Conservation (phyloP, 805 yeast genomes). For the Candida ulmi region DNA sequence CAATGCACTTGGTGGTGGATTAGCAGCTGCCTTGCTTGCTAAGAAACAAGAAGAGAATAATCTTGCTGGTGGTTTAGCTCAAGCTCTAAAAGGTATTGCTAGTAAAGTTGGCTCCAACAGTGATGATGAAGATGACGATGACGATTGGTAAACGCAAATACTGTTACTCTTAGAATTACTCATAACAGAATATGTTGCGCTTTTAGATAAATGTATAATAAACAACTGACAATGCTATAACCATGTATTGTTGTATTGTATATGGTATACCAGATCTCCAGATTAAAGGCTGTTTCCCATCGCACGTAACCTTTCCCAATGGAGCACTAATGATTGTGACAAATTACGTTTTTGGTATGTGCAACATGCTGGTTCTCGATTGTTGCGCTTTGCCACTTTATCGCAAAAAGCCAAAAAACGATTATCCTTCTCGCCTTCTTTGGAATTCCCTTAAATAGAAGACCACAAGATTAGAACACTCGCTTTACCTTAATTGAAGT, state of each 20-base stretch:
- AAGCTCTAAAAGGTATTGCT: constrained; percentile 78
- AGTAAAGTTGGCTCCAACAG: constrained; percentile 53
- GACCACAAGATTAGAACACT: no score
- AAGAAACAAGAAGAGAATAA: constrained; percentile 54
- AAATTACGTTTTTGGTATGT: neutral
- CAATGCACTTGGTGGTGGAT: constrained; percentile 40
- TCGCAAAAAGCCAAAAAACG: neutral
- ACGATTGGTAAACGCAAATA: constrained; percentile 60
- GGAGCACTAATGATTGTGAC: neutral
- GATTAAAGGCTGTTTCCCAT: neutral
- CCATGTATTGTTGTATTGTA: constrained; percentile 5
- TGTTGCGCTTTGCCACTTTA: neutral
- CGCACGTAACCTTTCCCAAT: neutral
- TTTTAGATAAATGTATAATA: no score
- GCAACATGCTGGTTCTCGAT: neutral
- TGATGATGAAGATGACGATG: constrained; percentile 68
- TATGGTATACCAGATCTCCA: constrained; percentile 11
- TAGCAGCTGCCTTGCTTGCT: constrained; percentile 64
- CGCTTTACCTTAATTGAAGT: no score
- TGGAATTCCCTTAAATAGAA: neutral
- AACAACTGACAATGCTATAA: constrained; percentile 1
- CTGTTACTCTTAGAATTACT: no score
- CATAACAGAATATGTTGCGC: neutral
- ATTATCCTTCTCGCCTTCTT: neutral
- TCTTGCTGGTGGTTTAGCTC: constrained; percentile 83